Evolutionary conservation across 805 yeast species (phyloP), one percentile per base, ranked within the genome.

Genomic region (Novakomyces olei): DNA sequence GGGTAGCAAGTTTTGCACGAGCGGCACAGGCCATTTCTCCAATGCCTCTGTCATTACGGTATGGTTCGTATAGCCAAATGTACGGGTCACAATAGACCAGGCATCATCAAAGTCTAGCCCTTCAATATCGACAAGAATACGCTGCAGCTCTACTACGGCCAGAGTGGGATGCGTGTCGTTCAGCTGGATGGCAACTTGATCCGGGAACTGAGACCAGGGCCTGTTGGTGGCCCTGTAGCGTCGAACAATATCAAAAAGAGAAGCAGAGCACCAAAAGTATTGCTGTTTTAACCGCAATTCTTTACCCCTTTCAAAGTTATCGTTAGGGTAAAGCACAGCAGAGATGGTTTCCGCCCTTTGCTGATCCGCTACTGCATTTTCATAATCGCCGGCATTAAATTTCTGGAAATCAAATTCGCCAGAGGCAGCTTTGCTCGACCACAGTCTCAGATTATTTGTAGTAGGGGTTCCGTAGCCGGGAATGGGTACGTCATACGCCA

Each of bases 191-290:
- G 94, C 93, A 39, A 79, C 68, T 48, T 72, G 72, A 38, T 77
- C 85, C 14, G 92, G 69, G 51, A 81, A 76, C 49, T 75, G 80
- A 23, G 61, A 47, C 92, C 93, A 81, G 30, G 80, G 66, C 44
- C 69, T 63, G 44, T 65, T 65, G 34, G 71, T 53, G 57, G 83
- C 83, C 54, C 80, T 73, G 58, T 76, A 81, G 47, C 95, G 67
- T 50, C 95, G 72, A 27, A 81, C 69, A 43, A 81, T 81, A 52
- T 81, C 95, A 46, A 76, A 80, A 43, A 83, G 63, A 10, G 93
- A 78, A 22, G 95, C 94, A 33, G 92, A 72, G 34, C 83, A 93
- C 95, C 95, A 81, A 57, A 81, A 83, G 55, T 80, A 83, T 55
- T 81, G 95, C 59, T 81, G 95, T 55, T 83, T 83, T 53, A 81